Evolutionary conservation across 805 yeast genomes (phyloP), one percentile per base, ranked within the genome.

Genomic region (Suhomyces prunicola): DNA sequence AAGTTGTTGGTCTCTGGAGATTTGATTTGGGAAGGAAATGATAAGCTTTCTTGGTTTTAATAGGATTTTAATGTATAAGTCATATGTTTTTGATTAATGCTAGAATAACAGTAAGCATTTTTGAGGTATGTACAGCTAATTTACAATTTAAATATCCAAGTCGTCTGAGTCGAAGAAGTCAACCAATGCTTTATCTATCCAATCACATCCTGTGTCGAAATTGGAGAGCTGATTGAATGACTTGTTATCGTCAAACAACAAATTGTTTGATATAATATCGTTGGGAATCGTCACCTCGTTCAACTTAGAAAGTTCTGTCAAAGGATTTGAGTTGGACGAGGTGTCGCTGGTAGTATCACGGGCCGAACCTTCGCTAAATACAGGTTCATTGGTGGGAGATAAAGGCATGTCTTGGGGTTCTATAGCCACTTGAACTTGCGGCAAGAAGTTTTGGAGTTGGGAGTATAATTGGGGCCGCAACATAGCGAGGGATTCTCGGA

Each of bases 201-300:
- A 80, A 57, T 80, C 82, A 68, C 85, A 80, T 0, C 85, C 85
- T 2, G 84, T 79, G 44, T 80, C 84, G 5, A 78, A 65, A 6
- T 54, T 5, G 60, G 58, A 23, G 48, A 49, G 41, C 31, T 29
- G 33, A 27, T 8, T 9, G 42, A 13, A 6, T 2, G 33, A 29
- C 24, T 26, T n/a, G 23, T 31, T 15, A 10, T 48, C 47, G 17
- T 42, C 22, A 31, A 48, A 31, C n/a, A 42, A 48, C 22, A 15
- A 17, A 6, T 15, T 17, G n/a, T 31, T 36, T 6, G 31, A 7
- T 17, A 24, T 42, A 5, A 42, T 15, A n/a, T 42, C 46, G 46
- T n/a, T 42, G 31, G 31, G 31, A 24, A 23, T 19, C 10, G 27
- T 42, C 31, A 12, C 29, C 6, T 5, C 42, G 17, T 39, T 13